Base-by-base conservation (phyloP, 345 rosid genomes). In the Leavenworthia alabamica region DNA sequence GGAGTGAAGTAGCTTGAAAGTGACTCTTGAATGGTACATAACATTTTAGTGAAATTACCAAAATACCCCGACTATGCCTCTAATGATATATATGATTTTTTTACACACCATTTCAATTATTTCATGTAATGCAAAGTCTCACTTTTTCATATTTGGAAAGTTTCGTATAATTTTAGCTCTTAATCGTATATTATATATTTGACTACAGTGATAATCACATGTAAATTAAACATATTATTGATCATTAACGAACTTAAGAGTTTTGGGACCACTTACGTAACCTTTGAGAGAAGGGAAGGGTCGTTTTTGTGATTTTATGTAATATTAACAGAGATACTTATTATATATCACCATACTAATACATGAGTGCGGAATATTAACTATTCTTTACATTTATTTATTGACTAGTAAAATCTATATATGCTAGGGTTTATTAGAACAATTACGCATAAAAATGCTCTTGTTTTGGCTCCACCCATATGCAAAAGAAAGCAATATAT, bases 1-100 rank as follows among this genome's bases (percentile, higher is more conserved):
- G 74, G 52, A 70, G 68, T 62, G 63, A 39, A 70, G 57, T 45
- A 45, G 57, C 44, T 70, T 51, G 74, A 62, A 70, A 70, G 68
- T 17, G 74, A 62, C 64, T 24, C 58, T 57, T 45, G 13, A 14
- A 17, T 7, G 29, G 64, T 55, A 62, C 69, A 64, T 64, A 70
- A 51, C 46, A 67, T 39, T 24, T 51, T 8, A 0, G 6, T 0
- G 0, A 20, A 44, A 46, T 54, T 36, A 62, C 68, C 14, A 54
- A 54, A 36, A 0, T 20, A 22, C 56, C 56, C 57, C 16, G n/a
- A n/a, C n/a, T n/a, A n/a, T n/a, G n/a, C n/a, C n/a, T n/a, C n/a
- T n/a, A n/a, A n/a, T n/a, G n/a, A n/a, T n/a, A n/a, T n/a, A n/a
- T 20, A 61, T 69, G 68, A 69, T 69, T 62, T n/a, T n/a, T n/a